phyloP scores from a whole-genome alignment of 176 grass and related monocot genomes.

The Cenchrus fungigraminus region DNA sequence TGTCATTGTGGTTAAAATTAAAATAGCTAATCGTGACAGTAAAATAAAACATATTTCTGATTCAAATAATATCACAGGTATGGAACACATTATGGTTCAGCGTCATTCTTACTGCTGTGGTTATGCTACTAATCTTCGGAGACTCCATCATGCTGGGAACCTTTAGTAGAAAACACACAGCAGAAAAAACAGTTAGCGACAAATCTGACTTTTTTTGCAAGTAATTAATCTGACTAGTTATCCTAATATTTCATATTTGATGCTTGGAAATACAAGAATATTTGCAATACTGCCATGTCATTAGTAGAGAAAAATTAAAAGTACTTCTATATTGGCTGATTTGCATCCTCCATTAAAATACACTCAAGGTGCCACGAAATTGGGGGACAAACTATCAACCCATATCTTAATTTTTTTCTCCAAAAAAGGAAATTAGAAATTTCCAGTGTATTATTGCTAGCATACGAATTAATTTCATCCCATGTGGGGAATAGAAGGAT shows the following conservation, averaged over 20 bases:
- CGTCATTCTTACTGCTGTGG: neutral
- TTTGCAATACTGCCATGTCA: neutral
- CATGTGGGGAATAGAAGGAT: neutral
- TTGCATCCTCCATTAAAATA: neutral
- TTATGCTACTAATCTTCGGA: neutral
- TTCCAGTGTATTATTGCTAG: neutral
- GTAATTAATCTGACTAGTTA: neutral
- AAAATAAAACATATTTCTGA: neutral
- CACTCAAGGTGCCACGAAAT: neutral
- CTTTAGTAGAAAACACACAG: neutral
- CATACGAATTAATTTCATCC: neutral
- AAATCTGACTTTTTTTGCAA: no score
- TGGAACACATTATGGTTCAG: neutral
- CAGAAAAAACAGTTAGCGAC: neutral
- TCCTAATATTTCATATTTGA: neutral
- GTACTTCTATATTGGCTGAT: neutral
- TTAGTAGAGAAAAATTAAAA: neutral
- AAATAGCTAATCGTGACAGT: neutral
- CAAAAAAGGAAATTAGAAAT: neutral
- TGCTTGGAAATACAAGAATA: neutral
- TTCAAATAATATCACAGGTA: neutral
- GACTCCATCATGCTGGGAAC: neutral
- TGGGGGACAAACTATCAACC: neutral
- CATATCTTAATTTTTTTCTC: neutral
- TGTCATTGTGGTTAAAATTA: neutral